Evolutionary conservation across 2,329 filamentous ascomycete species (phyloP), one percentile per base, ranked within the genome.

Genomic region (Aspergillus costaricaensis): DNA sequence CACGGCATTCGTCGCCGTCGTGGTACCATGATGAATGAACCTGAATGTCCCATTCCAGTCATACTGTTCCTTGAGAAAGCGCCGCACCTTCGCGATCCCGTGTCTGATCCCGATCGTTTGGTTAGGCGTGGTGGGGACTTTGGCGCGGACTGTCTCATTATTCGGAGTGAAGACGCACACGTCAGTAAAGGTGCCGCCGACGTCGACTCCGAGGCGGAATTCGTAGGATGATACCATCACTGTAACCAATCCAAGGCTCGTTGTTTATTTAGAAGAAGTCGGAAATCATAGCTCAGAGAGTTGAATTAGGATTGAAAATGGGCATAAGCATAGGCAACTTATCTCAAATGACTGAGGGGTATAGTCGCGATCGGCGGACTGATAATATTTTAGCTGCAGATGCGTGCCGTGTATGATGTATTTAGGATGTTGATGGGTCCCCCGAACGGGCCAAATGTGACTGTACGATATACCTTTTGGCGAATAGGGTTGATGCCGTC

Each of bases 21-120:
- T 82, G 0, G 80, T 82, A 8, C 81, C 81, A 65, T 83, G 80
- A 54, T 83, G 80, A 52, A 83, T 80, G 64, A 79, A 81, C 21
- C 79, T 74, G 62, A 82, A 82, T 48, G 74, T 75, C n/a, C 78
- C 80, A 1, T 75, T 69, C 78, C 77, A 81, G 61, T 65, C 62
- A 61, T 76, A 77, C 19, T 72, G 70, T 2, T 75, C 69, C 53
- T 77, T 71, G 4, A 82, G 65, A 8, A 75, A 68, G 25, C 72
- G 67, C 21, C 77, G 75, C 2, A 76, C 79, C 62, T 81, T 79
- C 1, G 66, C 57, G 51, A 82, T 80, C 17, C 79, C 80, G 36
- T 81, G 69, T 41, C 78, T 75, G 56, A 82, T 80, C 4, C 80
- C 79, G 19, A 81, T 75, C 51, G 80, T 82, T 68, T 82, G 80